Evolutionary conservation across 176 grass and related monocot species (phyloP), one percentile per base, ranked within the genome.

Genomic region (Otatea glauca): DNA sequence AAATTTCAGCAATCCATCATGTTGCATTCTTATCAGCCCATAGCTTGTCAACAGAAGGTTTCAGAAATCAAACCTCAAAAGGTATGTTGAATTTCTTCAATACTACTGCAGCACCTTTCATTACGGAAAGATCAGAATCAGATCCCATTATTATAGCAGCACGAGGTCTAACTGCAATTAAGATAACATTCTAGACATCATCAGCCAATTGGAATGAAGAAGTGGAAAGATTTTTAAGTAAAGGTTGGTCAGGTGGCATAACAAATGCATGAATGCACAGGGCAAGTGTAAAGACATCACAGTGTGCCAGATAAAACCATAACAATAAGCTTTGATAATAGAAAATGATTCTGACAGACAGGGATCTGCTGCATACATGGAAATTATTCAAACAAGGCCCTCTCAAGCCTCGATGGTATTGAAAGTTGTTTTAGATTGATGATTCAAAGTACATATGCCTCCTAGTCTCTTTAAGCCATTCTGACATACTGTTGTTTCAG

Each of bases 101-200:
- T 79, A 99, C 42, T 63, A 54, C 71, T 18, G 88, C 91, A 68
- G 93, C 93, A 82, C 92, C 96, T 90, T 90, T 99, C 96, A 99
- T 96, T 29, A 81, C 62, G 41, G 86, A 84, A 70, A 99, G 91
- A 88, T 99, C 91, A 27, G 96, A 96, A 91, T 99, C 86, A 47
- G 93, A 99, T 4, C 96, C 96, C 96, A 96, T 99, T 74, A 99
- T 94, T 81, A 99, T 86, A 29, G 88, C 87, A 84, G 85, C 84
- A 17, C 83, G 72, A 87, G 91, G 89, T 87, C 50, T 89, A 79
- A 21, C 96, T 94, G 88, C 18, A 91, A 65, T 44, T 41, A 41
- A 41, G 5, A 41, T 41, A 41, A 7, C 38, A 41, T 41, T 41
- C 38, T 41, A 41, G 38, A 7, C 5, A 6, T 41, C 38, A 41